phyloP scores from a whole-genome alignment of 345 rosid species.

The Rhodamnia rubescens region DNA sequence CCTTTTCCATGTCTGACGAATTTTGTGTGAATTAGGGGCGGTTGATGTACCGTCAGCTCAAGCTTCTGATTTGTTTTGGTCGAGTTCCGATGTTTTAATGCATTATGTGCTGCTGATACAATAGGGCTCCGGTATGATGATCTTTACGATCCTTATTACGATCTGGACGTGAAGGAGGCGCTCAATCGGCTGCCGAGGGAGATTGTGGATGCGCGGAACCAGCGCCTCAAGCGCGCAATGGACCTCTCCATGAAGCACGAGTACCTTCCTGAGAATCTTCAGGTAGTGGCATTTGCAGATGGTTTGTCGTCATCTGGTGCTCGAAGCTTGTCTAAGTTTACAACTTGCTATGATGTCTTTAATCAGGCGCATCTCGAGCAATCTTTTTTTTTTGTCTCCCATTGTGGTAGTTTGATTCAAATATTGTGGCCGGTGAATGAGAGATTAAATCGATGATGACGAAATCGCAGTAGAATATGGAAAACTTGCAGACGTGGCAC shows the following conservation, averaged over 20 bases:
- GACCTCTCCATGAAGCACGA: slow-evolving; percentile 98
- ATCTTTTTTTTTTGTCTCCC: background rate
- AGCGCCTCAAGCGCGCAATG: slow-evolving; percentile 97
- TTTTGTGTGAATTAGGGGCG: background rate
- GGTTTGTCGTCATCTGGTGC: background rate
- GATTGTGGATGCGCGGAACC: slow-evolving; percentile 83
- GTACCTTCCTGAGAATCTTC: slow-evolving; percentile 71
- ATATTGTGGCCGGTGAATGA: background rate
- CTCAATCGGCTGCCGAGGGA: slow-evolving; percentile 80
- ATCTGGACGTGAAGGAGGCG: slow-evolving; percentile 82
- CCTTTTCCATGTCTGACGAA: background rate
- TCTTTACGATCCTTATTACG: slow-evolving; percentile 73
- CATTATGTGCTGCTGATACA: background rate
- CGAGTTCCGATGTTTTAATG: background rate
- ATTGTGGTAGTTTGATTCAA: background rate
- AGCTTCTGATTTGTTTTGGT: background rate
- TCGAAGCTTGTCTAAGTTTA: background rate
- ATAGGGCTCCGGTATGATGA: slow-evolving; percentile 89
- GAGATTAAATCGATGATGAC: background rate
- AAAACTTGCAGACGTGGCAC: background rate
- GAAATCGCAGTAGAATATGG: background rate
- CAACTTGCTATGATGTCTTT: background rate
- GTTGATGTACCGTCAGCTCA: background rate
- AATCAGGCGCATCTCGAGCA: background rate
- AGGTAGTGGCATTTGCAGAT: slow-evolving; percentile 25